Evolutionary conservation across 345 rosid species (phyloP).

Genomic region (Eucalyptus urophylla): DNA sequence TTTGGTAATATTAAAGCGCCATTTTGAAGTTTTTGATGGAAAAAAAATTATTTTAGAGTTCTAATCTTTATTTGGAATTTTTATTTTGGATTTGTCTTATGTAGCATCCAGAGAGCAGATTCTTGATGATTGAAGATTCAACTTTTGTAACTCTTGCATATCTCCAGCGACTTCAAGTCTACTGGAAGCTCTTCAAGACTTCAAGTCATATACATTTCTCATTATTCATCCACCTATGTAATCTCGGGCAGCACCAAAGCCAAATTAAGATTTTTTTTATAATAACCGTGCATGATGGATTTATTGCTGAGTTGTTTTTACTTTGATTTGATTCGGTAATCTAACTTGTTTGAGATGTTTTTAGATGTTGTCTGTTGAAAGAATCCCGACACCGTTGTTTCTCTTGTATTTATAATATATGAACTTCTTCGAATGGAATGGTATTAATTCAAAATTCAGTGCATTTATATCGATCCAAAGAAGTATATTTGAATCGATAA

Average conservation of each 20-base stretch:
- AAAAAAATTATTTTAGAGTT: neutral
- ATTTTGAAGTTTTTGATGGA: neutral
- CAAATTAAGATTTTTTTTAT: neutral
- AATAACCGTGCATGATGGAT: neutral
- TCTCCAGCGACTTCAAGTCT: neutral
- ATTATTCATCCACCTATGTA: neutral
- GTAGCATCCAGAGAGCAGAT: slow-evolving; percentile 14
- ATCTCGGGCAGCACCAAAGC: neutral
- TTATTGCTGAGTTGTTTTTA: neutral
- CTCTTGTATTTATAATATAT: neutral
- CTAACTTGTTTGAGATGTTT: neutral
- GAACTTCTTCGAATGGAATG: neutral
- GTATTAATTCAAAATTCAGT: neutral
- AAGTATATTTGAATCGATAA: neutral
- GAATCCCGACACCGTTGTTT: neutral
- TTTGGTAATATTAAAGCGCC: neutral
- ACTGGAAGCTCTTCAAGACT: neutral
- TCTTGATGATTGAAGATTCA: neutral
- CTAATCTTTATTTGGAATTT: neutral
- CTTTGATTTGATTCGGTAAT: neutral
- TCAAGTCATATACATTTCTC: neutral
- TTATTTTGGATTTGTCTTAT: neutral
- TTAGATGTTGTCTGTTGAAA: neutral
- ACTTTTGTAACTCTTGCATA: neutral
- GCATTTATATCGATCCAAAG: neutral